Evolutionary conservation across 2,329 filamentous ascomycete genomes (phyloP).

Genomic region (Aspergillus sp.): DNA sequence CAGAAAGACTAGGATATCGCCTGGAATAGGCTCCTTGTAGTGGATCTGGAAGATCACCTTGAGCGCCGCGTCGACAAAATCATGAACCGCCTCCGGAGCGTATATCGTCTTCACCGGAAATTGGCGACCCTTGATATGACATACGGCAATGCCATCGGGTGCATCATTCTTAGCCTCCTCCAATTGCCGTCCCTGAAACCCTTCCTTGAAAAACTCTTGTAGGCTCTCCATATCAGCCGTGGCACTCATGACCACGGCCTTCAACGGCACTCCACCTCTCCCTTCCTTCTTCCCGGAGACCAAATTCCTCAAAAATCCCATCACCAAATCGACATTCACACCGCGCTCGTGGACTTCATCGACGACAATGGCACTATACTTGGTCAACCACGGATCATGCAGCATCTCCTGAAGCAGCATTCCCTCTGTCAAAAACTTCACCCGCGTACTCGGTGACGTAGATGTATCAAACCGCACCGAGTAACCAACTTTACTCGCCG

Average conservation of each 20-base stretch:
- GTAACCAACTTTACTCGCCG: conserved; percentile 77
- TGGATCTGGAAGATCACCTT: conserved; percentile 87
- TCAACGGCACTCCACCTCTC: conserved; percentile 74
- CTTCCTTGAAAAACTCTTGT: conserved; percentile 69
- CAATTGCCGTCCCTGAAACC: conserved; percentile 21
- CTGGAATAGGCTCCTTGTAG: conserved; percentile 83
- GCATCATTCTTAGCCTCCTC: conserved; percentile 18
- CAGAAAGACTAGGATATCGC: conserved; percentile 90
- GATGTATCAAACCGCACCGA: conserved; percentile 93
- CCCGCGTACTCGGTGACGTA: conserved; percentile 76
- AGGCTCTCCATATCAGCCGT: conserved; percentile 87
- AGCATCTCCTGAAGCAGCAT: conserved; percentile 95
- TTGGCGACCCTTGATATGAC: conserved; percentile 82
- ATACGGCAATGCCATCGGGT: conserved; percentile 54
- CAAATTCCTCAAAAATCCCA: conserved; percentile 85
- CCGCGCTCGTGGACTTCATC: conserved; percentile 98
- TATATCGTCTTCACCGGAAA: conserved; percentile 82
- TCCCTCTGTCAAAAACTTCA: conserved; percentile 96
- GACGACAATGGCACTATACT: conserved; percentile 89
- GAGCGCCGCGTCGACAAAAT: conserved; percentile 80
- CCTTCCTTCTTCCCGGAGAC: conserved; percentile 62
- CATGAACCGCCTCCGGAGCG: conserved; percentile 72
- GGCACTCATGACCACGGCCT: conserved; percentile 95
- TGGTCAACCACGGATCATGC: conserved; percentile 76
- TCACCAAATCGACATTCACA: conserved; percentile 87